A percentile compares a stretch with the other conserved stretches of the same genome.
Conservation (phyloP, 2,329 filamentous ascomycete genomes). For the Hysterium pulicare region DNA sequence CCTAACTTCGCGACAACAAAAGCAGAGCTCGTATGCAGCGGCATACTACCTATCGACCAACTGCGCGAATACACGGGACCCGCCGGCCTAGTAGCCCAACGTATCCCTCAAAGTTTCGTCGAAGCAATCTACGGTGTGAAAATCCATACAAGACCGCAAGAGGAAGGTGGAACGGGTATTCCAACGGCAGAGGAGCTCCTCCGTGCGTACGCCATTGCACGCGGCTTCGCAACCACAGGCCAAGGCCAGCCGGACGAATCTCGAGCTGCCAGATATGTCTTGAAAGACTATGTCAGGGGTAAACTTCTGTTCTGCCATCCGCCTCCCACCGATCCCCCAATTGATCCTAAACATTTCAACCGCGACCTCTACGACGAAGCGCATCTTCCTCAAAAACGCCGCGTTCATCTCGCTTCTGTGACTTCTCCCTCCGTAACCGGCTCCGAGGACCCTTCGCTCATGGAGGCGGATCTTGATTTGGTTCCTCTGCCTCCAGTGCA, state of each 20-base stretch:
- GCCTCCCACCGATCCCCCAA: slow-evolving; percentile 63
- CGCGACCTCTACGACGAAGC: slow-evolving; percentile 78
- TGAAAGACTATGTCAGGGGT: slow-evolving; percentile 97
- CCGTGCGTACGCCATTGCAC: slow-evolving; percentile 77
- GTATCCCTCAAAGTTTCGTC: slow-evolving; percentile 83
- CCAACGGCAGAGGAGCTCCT: slow-evolving; percentile 85
- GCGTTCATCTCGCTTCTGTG: slow-evolving; percentile 59
- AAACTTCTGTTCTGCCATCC: slow-evolving; percentile 91
- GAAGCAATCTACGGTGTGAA: slow-evolving; percentile 93
- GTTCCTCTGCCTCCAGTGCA: slow-evolving; percentile 40
- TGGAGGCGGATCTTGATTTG: slow-evolving; percentile 51
- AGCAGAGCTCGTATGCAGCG: slow-evolving; percentile 92
- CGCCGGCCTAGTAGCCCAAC: slow-evolving; percentile 73
- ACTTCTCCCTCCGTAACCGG: slow-evolving; percentile 35
- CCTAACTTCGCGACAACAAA: slow-evolving; percentile 97
- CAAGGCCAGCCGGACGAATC: slow-evolving; percentile 91
- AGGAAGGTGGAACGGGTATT: slow-evolving; percentile 87
- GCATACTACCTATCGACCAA: slow-evolving; percentile 93
- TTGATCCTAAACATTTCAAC: slow-evolving; percentile 78
- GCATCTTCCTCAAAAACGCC: slow-evolving; percentile 79
- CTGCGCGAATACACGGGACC: slow-evolving; percentile 90
- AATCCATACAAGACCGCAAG: slow-evolving; percentile 73
- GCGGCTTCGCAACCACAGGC: slow-evolving; percentile 87
- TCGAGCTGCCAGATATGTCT: slow-evolving; percentile 78
- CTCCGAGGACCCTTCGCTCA: slow-evolving; percentile 39